Evolutionary conservation across 2,329 filamentous ascomycete species (phyloP).

Genomic region (Penicillium rolfsii): DNA sequence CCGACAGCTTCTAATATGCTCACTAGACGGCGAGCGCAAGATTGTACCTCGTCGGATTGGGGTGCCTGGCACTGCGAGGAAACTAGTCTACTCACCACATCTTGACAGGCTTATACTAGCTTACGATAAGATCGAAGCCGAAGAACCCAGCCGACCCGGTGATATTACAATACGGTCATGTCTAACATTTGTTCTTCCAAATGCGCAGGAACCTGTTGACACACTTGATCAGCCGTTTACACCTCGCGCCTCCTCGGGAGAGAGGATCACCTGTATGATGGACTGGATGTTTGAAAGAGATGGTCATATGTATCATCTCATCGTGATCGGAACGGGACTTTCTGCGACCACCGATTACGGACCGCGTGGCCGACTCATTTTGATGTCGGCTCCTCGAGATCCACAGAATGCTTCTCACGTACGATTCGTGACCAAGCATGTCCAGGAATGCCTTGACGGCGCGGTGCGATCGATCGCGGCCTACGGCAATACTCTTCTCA

Average conservation of each 20-base stretch:
- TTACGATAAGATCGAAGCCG: constrained; percentile 39
- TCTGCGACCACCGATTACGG: constrained; percentile 28
- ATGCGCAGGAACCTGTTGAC: constrained; percentile 33
- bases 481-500: constrained; percentile 51
- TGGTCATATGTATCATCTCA: constrained; percentile 44
- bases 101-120: constrained; percentile 56
- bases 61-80: constrained; percentile 47
- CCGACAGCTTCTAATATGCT: constrained; percentile 53
- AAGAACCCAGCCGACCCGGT: constrained; percentile 34
- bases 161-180: constrained; percentile 39
- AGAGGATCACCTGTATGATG: constrained; percentile 47
- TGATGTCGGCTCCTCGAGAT: constrained; percentile 41
- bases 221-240: background rate
- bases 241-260: constrained; percentile 33
- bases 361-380: constrained; percentile 42
- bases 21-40: constrained; percentile 48
- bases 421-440: constrained; percentile 41
- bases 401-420: constrained; percentile 32
- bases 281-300: constrained; percentile 45
- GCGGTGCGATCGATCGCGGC: constrained; percentile 60
- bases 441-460: constrained; percentile 37
- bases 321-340: constrained; percentile 46
- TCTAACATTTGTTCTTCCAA: constrained; percentile 46
- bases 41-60: constrained; percentile 46
- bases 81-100: constrained; percentile 50